phyloP scores from a whole-genome alignment of 495 filamentous ascomycete genomes.

The Cryomyces antarcticus region DNA sequence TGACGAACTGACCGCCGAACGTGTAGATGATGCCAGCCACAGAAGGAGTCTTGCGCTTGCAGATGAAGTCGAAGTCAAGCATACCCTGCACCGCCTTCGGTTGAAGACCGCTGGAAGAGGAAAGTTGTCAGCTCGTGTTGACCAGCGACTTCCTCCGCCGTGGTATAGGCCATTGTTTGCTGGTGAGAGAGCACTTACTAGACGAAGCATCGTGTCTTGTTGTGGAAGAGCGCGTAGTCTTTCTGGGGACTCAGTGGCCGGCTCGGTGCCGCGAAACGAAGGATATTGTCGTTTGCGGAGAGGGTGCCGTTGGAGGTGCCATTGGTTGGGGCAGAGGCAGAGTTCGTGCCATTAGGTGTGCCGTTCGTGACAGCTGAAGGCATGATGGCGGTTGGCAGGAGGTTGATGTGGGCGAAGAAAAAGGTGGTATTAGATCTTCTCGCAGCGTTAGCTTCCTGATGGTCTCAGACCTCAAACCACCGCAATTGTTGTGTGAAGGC shows the following conservation, averaged over 20 bases:
- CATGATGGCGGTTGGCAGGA: conserved; percentile 15
- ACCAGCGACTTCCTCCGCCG: neutral
- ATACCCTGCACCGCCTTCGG: conserved; percentile 97
- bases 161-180: neutral
- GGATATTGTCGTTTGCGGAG: conserved; percentile 95
- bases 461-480: too few species aligned
- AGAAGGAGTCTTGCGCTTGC: conserved; percentile 89
- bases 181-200: conserved; percentile 38
- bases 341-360: conserved; percentile 17
- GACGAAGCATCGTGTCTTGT: conserved; percentile 99
- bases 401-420: too few species aligned
- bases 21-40: conserved; percentile 99
- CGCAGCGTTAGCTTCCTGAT: too few species aligned
- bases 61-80: conserved; percentile 99
- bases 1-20: conserved; percentile 98
- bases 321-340: conserved; percentile 14
- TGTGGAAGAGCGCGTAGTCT: conserved; percentile 79
- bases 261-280: conserved; percentile 83
- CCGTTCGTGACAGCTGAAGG: conserved; percentile 22
- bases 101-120: conserved; percentile 56
- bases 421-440: too few species aligned
- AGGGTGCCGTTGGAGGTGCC: conserved; percentile 3
- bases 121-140: neutral
- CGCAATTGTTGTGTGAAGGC: neutral
- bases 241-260: conserved; percentile 72